phyloP scores from a whole-genome alignment of 495 filamentous ascomycete species.

The Penicillium bialowiezense region DNA sequence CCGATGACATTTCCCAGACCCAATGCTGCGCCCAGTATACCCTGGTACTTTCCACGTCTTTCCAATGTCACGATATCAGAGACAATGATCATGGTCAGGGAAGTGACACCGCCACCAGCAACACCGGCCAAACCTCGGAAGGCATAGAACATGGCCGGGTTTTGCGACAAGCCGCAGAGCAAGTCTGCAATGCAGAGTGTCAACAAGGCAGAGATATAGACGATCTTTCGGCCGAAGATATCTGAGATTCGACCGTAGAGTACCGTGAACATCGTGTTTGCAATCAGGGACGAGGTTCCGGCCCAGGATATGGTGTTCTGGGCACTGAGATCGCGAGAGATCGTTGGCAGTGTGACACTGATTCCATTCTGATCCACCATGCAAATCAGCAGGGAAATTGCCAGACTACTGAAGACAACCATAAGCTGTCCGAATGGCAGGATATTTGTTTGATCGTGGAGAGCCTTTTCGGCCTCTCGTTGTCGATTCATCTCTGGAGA shows the following conservation, averaged over 20 bases:
- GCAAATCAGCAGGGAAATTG: constrained; percentile 52
- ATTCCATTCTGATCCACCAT: constrained; percentile 66
- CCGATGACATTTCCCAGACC: constrained; percentile 45
- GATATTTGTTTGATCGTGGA: constrained; percentile 56
- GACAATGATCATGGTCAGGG: constrained; percentile 50
- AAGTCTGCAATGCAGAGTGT: constrained; percentile 52
- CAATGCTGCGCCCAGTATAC: constrained; percentile 41
- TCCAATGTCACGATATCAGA: constrained; percentile 48
- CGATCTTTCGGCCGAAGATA: constrained; percentile 56
- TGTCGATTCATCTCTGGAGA: constrained; percentile 34
- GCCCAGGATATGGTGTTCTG: constrained; percentile 68
- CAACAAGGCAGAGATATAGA: constrained; percentile 45
- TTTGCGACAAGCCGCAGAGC: constrained; percentile 50
- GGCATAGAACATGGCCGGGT: constrained; percentile 52
- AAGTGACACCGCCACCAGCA: constrained; percentile 51
- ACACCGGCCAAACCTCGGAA: constrained; percentile 55
- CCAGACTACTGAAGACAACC: constrained; percentile 54
- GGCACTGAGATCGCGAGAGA: constrained; percentile 55
- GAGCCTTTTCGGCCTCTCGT: constrained; percentile 39
- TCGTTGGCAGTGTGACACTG: constrained; percentile 57
- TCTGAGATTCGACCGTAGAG: constrained; percentile 58
- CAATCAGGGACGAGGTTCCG: constrained; percentile 72
- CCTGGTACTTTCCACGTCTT: constrained; percentile 46
- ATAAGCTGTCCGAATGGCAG: constrained; percentile 54
- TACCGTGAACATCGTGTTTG: constrained; percentile 68